A percentile compares a stretch with the other conserved stretches of the same genome.
Conservation (phyloP, 2,329 filamentous ascomycete genomes). For the Xylaria hypoxylon region DNA sequence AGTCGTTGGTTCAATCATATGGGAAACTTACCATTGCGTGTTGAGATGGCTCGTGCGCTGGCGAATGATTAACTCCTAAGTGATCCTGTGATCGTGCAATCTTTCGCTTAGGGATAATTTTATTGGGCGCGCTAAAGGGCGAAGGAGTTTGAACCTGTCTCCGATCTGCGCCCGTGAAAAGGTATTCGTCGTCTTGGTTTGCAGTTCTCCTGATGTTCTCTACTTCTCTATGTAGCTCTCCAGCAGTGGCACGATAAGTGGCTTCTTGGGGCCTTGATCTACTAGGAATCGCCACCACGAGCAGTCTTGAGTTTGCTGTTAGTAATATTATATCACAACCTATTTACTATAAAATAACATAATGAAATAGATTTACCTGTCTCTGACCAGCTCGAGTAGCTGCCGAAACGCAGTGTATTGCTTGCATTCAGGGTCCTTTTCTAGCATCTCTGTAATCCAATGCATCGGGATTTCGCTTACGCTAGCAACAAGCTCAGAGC, state of each 20-base stretch:
- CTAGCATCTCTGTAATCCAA: constrained; percentile 33
- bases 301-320: too few relatives aligned
- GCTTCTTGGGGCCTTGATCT: neutral
- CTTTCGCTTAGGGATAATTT: neutral
- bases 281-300: constrained; percentile 25
- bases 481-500: neutral
- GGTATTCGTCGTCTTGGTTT: constrained; percentile 4
- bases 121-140: neutral
- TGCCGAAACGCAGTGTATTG: constrained; percentile 18
- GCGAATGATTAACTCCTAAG: neutral
- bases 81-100: neutral
- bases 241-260: constrained; percentile 1
- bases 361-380: too few relatives aligned
- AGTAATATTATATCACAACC: too few relatives aligned
- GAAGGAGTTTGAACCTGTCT: neutral
- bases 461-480: constrained; percentile 24
- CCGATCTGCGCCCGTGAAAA: constrained; percentile 10
- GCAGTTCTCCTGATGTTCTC: constrained; percentile 6
- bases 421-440: constrained; percentile 29
- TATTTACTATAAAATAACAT: too few relatives aligned
- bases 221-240: constrained; percentile 6
- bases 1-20: neutral
- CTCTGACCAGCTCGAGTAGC: constrained; percentile 23
- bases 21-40: constrained; percentile 16
- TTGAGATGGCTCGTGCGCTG: neutral